Evolutionary conservation across 257 asterid species (phyloP), one percentile per base, ranked within the genome.

Genomic region (Mentha longifolia): DNA sequence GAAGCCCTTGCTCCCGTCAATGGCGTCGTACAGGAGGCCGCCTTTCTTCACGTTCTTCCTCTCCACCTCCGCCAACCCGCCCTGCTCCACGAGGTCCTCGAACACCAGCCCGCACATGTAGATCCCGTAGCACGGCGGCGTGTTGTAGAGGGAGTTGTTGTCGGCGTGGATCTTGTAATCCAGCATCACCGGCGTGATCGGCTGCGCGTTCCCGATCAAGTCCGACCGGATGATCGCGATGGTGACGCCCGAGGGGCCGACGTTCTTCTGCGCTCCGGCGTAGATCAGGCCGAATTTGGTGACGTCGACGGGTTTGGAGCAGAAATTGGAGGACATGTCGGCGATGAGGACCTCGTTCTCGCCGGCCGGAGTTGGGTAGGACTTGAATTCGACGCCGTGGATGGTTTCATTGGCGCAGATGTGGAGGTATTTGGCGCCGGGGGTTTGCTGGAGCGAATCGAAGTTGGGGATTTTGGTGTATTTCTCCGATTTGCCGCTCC

Each of bases 211-310:
- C 19, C 96, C 96, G 67, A 89, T 75, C 89, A 93, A 76, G 83
- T 91, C 96, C 3, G 90, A 82, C 66, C 87, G 77, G 0, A 91
- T 50, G 37, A 93, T 91, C 60, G 77, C 96, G 58, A 93, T 89
- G 5, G 98, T 91, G 20, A 93, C 98, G 0, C 98, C 98, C 0
- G 98, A 93, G 42, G 98, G 98, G 17, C 98, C 98, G 0, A 93
- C 98, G 45, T 93, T 93, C 72, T 93, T 93, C 92, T 91, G 98
- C 0, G 98, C 98, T 31, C 98, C 98, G n/a, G 96, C 98, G 71
- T 91, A 93, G 80, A 93, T 89, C 75, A 87, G 16, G 0, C 97
- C 98, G 52, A 87, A 91, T 73, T 83, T 85, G 33, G 86, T 50
- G 22, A 93, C 89, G 45, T 93, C 96, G 19, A 91, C 92, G 0